Base-by-base conservation (phyloP, 768 basidiomycete genomes). In the Termitomyces sp. region DNA sequence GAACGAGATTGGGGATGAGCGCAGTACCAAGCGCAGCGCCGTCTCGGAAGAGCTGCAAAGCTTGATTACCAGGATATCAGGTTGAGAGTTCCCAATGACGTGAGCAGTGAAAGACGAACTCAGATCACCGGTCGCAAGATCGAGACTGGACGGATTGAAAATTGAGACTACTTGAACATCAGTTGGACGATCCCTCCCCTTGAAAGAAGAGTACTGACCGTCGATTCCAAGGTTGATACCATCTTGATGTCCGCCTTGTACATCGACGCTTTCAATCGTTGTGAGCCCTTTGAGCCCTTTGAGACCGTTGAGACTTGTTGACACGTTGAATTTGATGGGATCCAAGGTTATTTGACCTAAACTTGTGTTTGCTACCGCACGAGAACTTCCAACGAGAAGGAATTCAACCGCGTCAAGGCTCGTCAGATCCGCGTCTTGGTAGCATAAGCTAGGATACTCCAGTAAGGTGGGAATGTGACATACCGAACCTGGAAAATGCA, bases 271-370 rank as follows among this genome's bases (percentile, higher is more conserved):
- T 28, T 78, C 73, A 58, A 91, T 88, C 7, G 74, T 75, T 9
- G 82, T 84, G 66, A 80, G 71, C 11, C 81, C 82, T 48, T 85
- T 79, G 46, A 91, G 71, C 33, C 89, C 88, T 66, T 79, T 79
- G 13, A 91, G 71, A 36, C 90, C 90, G 22, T 77, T 73, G 52
- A 91, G 72, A 16, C 75, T 77, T 5, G 87, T 85, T 7, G 86
- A 77, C 3, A 90, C 89, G 63, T 90, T 84, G 69, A 91, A 87
- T 59, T 83, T 83, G 70, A 91, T 90, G 6, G 86, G 81, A 68
- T 88, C 81, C 8, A 91, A 78, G n/a, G 82, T 85, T 59, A 91
- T 83, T 65, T 82, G 76, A 42, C 89, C 89, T 57, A 90, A 77
- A 68, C 81, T 83, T 67, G 80, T 79, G 63, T 79, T 86, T 22